Evolutionary conservation across 306 rosid genomes (phyloP).

Genomic region (Luffa acutangula): DNA sequence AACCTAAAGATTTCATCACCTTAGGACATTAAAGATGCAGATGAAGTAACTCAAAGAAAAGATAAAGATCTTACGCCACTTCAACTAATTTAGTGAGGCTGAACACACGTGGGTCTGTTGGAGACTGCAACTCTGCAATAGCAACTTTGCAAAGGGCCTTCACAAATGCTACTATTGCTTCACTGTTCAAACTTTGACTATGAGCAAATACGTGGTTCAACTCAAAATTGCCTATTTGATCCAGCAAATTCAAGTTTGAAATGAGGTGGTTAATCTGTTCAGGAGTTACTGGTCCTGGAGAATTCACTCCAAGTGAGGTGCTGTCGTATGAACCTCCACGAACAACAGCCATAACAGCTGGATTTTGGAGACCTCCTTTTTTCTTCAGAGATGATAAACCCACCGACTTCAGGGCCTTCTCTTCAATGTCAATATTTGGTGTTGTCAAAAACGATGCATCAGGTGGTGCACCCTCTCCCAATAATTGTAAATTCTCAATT

Average conservation of each 20-base stretch:
- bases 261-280: conserved; percentile 84
- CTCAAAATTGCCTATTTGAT: conserved; percentile 93
- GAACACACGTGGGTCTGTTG: conserved; percentile 97
- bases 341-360: conserved; percentile 90
- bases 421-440: conserved; percentile 58
- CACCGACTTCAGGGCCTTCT: conserved; percentile 42
- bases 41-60: not conserved
- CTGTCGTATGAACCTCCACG: conserved; percentile 98
- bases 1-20: not conserved
- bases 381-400: conserved; percentile 68
- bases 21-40: not conserved
- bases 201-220: conserved; percentile 96
- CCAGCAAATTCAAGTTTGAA: conserved; percentile 83
- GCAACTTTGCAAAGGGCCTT: conserved; percentile 93
- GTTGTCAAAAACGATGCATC: conserved; percentile 82
- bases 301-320: conserved; percentile 55
- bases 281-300: conserved; percentile 77
- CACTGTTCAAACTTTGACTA: conserved; percentile 97
- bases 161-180: conserved; percentile 95
- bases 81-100: conserved; percentile 97
- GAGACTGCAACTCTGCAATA: conserved; percentile 94
- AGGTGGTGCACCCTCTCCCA: conserved; percentile 97
- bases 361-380: conserved; percentile 85
- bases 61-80: conserved; percentile 69
- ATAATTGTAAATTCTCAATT: conserved; percentile 87